These are phyloP conservation scores for Thermothelomyces thermophilus DNA, from an alignment of 2,329 filamentous ascomycete genomes.

Conservation along the genomic window DNA sequence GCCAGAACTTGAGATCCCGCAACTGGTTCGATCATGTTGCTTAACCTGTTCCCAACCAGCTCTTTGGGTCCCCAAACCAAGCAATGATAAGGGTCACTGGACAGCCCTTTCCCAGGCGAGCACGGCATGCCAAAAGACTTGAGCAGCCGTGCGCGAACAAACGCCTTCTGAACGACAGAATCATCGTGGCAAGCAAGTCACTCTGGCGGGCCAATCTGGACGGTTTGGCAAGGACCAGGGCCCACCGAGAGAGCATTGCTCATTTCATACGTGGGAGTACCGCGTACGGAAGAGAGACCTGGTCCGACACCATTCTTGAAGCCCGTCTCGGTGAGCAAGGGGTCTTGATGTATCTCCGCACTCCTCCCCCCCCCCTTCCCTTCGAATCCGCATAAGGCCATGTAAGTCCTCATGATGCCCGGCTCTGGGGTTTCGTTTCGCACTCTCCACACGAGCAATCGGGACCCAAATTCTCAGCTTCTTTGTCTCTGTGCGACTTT, in stretches of 20 bases:
- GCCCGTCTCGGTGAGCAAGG: conserved; percentile 21
- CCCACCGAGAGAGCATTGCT: conserved; percentile 29
- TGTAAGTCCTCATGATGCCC: conserved; percentile 23
- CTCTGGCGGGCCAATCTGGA: conserved; percentile 27
- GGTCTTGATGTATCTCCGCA: conserved; percentile 20
- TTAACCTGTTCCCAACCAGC: conserved; percentile 11
- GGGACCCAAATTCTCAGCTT: conserved; percentile 4
- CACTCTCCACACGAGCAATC: conserved; percentile 4
- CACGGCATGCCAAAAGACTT: conserved; percentile 9
- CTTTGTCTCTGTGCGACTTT: conserved; percentile 2
- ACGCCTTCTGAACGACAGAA: conserved; percentile 29
- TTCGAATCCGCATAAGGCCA: conserved; percentile 20
- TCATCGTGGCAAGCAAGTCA: conserved; percentile 31
- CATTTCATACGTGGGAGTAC: conserved; percentile 28
- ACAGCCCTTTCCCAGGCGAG: conserved; percentile 8
- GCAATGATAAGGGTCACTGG: conserved; percentile 19
- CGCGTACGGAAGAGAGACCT: conserved; percentile 22
- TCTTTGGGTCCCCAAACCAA: conserved; percentile 10
- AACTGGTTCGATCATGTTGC: conserved; percentile 9
- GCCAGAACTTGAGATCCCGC: conserved; percentile 9
- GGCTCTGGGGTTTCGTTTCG: conserved; percentile 10
- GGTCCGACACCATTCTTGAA: conserved; percentile 20
- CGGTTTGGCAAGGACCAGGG: conserved; percentile 25
- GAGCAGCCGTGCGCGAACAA: conserved; percentile 20
- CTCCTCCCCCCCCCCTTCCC: conserved; percentile 14